Conservation (phyloP, 129 eudicot genomes). For the Saussurea involucrata region DNA sequence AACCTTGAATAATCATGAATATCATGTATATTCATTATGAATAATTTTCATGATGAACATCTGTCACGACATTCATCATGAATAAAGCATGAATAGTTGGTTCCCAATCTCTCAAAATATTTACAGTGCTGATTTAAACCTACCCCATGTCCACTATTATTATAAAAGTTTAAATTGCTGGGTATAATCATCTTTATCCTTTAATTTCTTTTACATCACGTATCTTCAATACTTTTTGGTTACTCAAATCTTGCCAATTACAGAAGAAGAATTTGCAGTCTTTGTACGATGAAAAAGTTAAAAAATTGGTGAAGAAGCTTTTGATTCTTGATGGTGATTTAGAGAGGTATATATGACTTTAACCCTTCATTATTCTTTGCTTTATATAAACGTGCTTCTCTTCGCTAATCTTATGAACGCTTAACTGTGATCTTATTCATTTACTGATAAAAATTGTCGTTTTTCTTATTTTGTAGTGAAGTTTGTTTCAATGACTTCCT, state of each 20-base stretch:
- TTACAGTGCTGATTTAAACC: neutral
- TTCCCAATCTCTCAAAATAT: neutral
- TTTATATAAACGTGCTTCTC: neutral
- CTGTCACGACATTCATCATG: neutral
- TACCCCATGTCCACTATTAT: neutral
- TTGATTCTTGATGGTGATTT: constrained; percentile 65
- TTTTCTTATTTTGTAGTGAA: constrained; percentile 52
- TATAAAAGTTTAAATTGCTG: neutral
- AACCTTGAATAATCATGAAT: neutral
- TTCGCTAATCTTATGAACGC: neutral
- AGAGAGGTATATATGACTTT: constrained; percentile 49
- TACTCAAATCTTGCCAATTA: constrained; percentile 24
- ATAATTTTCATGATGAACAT: neutral
- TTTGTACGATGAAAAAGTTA: constrained; percentile 67
- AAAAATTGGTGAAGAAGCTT: constrained; percentile 65
- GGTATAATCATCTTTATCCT: neutral
- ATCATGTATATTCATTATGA: neutral
- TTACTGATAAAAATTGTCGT: neutral
- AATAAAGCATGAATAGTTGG: neutral
- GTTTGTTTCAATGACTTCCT: constrained; percentile 81
- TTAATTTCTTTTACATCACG: neutral
- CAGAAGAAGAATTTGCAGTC: constrained; percentile 77
- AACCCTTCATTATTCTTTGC: neutral
- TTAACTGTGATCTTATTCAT: neutral
- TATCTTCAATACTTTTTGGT: constrained; percentile 3